Evolutionary conservation across 371 early-diverging fungal species (phyloP), one percentile per base, ranked within the genome.

Genomic region (Lichtheimia ramosa): DNA sequence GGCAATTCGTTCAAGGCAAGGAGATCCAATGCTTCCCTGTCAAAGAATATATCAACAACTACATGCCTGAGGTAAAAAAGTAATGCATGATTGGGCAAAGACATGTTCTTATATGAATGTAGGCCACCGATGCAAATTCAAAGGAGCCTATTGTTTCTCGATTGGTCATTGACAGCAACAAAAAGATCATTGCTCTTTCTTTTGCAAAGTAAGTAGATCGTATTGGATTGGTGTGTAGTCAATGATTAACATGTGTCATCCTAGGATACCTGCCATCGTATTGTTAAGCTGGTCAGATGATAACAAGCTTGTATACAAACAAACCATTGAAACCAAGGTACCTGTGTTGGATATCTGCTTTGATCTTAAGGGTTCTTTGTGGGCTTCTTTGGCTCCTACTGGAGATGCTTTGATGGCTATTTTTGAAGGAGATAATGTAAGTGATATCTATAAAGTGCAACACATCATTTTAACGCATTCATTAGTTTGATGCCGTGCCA

Each of bases 1-100:
- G 96, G 96, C 82, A 94, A 48, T 86, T 68, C 56, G 43, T 75
- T 20, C 69, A 74, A 50, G 85, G 83, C 8, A 60, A 48, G 10
- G 66, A 82, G 51, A 24, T 75, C 6, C 83, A 81, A 48, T 59
- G 46, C 3, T 53, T 86, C 24, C 68, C 74, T 58, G 61, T 82
- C 41, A 77, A 75, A 51, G 52, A 66, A 5, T 69, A 79, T 28
- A 77, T 77, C 24, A 72, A 75, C 61, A 61, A 76, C 8, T 79
- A 81, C 39, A 70, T 65, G n/a, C 71, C 75, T 23, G 62, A 69
- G 48, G 72, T 66, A 73, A 58, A 46, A 23, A 2, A 12, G 55
- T n/a, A 12, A n/a, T 12, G 16, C 15, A 27, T 8, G 8, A 14
- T n/a, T 5, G 54, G 43, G 5, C 0, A n/a, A 18, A 3, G 3